Percentiles rank a stretch among this genome's conserved stretches.
Conservation (phyloP, 75 land plant genomes). For the Gnetum montanum region DNA sequence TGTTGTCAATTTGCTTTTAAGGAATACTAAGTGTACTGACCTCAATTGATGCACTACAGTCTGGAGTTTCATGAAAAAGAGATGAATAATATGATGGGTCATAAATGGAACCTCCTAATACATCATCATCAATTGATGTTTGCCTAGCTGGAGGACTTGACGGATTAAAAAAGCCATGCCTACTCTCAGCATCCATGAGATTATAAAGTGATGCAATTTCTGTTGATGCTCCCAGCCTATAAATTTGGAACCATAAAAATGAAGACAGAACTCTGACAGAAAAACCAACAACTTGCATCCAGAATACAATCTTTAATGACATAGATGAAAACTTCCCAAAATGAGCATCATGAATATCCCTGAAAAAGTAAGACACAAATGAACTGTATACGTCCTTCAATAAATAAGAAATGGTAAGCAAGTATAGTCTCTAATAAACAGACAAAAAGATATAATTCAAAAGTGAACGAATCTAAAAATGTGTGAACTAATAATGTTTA, state of each 20-base stretch:
- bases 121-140: conserved; percentile 21
- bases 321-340: conserved; percentile 37
- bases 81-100: conserved; percentile 74
- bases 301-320: conserved; percentile 54
- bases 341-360: conserved; percentile 38
- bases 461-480: no score
- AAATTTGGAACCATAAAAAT: conserved; percentile 88
- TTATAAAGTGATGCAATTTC: conserved; percentile 17
- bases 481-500: no score
- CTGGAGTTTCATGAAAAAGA: conserved; percentile 48
- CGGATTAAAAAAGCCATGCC: conserved; percentile 41
- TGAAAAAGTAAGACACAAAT: conserved; percentile 19
- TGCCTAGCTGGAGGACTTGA: conserved; percentile 22
- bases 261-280: conserved; percentile 63
- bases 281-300: conserved; percentile 79
- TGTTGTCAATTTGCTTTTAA: no score
- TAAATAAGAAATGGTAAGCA: no score
- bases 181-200: conserved; percentile 45
- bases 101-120: conserved; percentile 85
- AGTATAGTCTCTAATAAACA: no score
- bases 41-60: conserved; percentile 12
- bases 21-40: conserved; percentile 12
- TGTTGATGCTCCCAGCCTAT: conserved; percentile 62
- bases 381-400: no score
- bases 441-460: no score